Conservation (phyloP, 225 moss, liverwort and hornwort species). For the Marchantia polymorpha region DNA sequence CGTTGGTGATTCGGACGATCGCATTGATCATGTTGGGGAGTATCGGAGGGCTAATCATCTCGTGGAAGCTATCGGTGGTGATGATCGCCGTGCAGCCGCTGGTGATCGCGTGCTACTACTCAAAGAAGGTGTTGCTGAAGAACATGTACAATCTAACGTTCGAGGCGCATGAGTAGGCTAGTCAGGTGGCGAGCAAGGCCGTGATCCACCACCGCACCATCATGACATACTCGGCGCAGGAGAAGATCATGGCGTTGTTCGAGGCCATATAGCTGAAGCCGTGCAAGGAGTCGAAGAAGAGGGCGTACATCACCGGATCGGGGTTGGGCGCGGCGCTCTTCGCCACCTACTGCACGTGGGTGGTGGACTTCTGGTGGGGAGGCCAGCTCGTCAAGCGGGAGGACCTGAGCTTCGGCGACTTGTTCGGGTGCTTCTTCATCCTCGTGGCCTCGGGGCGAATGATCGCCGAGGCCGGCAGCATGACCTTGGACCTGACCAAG, state of each 20-base stretch:
- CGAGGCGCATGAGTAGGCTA: conserved; percentile 68
- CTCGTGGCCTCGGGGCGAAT: conserved; percentile 79
- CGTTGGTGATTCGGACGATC: conserved; percentile 54
- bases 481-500: conserved; percentile 84
- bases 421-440: conserved; percentile 75
- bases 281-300: conserved; percentile 45
- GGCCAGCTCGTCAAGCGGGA: conserved; percentile 42
- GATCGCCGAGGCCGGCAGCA: conserved; percentile 78
- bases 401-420: conserved; percentile 43
- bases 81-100: conserved; percentile 87
- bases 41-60: conserved; percentile 45
- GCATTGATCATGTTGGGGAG: conserved; percentile 57
- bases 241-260: conserved; percentile 75
- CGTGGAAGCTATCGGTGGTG: conserved; percentile 83
- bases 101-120: conserved; percentile 64
- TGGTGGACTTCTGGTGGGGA: conserved; percentile 85
- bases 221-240: conserved; percentile 85
- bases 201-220: conserved; percentile 84
- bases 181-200: conserved; percentile 89
- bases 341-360: conserved; percentile 69
- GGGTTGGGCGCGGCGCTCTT: conserved; percentile 67
- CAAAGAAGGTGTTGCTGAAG: conserved; percentile 63
- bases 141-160: conserved; percentile 67
- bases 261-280: conserved; percentile 58
- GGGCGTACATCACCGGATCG: conserved; percentile 66